Evolutionary conservation across 495 filamentous ascomycete genomes (phyloP).

Genomic region (Tetracladium marchalianum): DNA sequence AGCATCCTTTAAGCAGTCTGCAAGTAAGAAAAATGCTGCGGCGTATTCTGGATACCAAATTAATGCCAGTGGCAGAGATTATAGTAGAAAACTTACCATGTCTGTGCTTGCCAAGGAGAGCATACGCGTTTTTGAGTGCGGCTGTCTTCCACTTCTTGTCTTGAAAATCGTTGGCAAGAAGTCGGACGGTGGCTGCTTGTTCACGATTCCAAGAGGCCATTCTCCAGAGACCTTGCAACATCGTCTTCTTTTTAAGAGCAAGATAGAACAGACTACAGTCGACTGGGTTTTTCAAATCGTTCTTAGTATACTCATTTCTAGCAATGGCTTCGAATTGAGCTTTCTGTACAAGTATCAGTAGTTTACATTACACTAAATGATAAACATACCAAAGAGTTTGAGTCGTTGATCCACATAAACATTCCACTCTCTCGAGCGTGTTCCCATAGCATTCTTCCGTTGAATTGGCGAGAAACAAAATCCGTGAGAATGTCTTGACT

Average conservation of each 20-base stretch:
- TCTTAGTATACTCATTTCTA: conserved; percentile 84
- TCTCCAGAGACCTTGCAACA: conserved; percentile 87
- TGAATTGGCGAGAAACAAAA: conserved; percentile 72
- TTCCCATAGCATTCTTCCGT: conserved; percentile 71
- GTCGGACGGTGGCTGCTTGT: conserved; percentile 61
- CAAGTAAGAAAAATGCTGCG: conserved; percentile 90
- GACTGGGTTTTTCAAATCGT: conserved; percentile 82
- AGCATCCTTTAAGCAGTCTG: conserved; percentile 75
- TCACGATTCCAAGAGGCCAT: conserved; percentile 90
- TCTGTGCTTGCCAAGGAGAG: conserved; percentile 81
- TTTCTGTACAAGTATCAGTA: conserved; percentile 35
- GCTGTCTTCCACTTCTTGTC: conserved; percentile 81
- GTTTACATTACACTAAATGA: neutral
- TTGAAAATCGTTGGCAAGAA: conserved; percentile 81
- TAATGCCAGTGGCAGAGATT: neutral
- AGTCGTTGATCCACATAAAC: conserved; percentile 89
- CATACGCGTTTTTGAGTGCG: conserved; percentile 94
- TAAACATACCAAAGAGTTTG: conserved; percentile 53
- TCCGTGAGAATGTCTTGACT: conserved; percentile 92
- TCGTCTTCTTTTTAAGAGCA: conserved; percentile 81
- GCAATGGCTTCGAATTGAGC: conserved; percentile 82
- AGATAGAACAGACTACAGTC: conserved; percentile 91
- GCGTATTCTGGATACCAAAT: conserved; percentile 61
- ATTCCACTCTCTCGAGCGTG: conserved; percentile 79
- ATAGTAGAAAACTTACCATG: conserved; percentile 49